Evolutionary conservation across 2,329 filamentous ascomycete genomes (phyloP).

Genomic region (Sarocladium oryzae): DNA sequence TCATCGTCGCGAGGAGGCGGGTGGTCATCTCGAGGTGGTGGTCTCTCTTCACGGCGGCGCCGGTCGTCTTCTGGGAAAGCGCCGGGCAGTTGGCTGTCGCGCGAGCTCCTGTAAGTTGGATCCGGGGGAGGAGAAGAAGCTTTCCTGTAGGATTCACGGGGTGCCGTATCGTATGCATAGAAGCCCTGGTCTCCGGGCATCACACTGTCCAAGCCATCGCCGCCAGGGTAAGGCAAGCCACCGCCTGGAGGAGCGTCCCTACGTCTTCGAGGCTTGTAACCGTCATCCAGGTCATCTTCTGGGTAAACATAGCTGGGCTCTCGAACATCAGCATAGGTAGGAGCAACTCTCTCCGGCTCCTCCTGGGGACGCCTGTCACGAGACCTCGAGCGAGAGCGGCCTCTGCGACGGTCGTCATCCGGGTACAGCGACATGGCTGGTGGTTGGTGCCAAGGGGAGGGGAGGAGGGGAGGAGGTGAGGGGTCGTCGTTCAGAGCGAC

Average conservation of each 20-base stretch:
- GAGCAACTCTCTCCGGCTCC: constrained; percentile 21
- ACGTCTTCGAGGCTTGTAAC: constrained; percentile 23
- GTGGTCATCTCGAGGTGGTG: constrained; percentile 5
- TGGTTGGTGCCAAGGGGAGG: no score
- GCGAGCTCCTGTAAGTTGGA: constrained; percentile 30
- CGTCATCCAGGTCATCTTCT: constrained; percentile 35
- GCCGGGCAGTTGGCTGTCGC: constrained; percentile 27
- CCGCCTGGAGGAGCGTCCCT: constrained; percentile 27
- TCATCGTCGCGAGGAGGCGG: constrained; percentile 3
- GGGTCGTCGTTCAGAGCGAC: constrained; percentile 10
- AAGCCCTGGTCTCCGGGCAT: constrained; percentile 28
- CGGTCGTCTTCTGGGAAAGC: constrained; percentile 23
- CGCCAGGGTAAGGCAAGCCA: constrained; percentile 32
- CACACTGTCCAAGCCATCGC: constrained; percentile 30
- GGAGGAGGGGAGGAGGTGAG: constrained; percentile 13
- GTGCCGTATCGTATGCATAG: constrained; percentile 33
- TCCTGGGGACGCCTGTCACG: constrained; percentile 27
- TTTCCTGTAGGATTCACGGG: constrained; percentile 24
- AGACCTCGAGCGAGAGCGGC: constrained; percentile 42
- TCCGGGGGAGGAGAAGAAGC: constrained; percentile 28
- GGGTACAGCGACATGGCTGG: constrained; percentile 46
- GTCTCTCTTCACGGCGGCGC: background rate
- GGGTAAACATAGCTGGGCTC: constrained; percentile 36
- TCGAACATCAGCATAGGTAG: constrained; percentile 30
- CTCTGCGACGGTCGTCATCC: constrained; percentile 36